Conservation (phyloP, 768 basidiomycete species). For the Mycena haematopus region DNA sequence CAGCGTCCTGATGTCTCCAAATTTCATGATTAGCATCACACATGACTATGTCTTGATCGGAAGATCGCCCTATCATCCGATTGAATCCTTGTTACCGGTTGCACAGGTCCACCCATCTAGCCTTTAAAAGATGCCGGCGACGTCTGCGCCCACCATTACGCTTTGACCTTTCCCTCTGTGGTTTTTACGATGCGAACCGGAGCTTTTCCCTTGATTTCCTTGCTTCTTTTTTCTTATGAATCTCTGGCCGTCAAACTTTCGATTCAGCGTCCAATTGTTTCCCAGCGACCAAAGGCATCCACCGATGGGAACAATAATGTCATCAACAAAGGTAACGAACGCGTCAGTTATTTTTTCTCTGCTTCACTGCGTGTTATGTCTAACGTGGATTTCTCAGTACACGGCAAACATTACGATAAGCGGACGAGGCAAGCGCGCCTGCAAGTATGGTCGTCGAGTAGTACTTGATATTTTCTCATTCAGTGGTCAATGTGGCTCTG, state of each 20-base stretch:
- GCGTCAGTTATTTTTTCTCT: conserved; percentile 3
- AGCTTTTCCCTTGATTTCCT: conserved; percentile 14
- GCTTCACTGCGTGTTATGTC: background rate
- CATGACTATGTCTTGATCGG: conserved; percentile 7
- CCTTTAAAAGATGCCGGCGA: conserved; percentile 5
- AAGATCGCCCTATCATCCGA: background rate
- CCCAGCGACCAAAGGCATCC: background rate
- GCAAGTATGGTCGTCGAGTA: too few relatives aligned
- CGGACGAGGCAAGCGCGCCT: conserved; percentile 22
- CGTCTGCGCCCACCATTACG: background rate
- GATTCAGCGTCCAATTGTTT: conserved; percentile 13
- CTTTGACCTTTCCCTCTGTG: conserved; percentile 3
- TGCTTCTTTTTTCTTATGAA: conserved; percentile 23
- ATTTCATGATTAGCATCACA: background rate
- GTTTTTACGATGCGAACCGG: conserved; percentile 18
- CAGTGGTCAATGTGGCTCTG: conserved; percentile 26
- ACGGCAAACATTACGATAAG: conserved; percentile 27
- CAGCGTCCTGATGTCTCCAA: too few relatives aligned
- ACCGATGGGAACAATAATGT: conserved; percentile 16
- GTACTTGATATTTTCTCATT: background rate
- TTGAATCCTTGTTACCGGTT: too few relatives aligned
- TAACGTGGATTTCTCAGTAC: conserved; percentile 6
- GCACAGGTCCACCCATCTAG: too few relatives aligned
- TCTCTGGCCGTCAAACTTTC: conserved; percentile 19
- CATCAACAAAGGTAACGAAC: conserved; percentile 26